Percentiles rank a stretch among this genome's conserved stretches.
These are phyloP conservation scores for Pythium guiyangense DNA, from an alignment of 352 stramenopile species.

Conservation along the genomic window DNA sequence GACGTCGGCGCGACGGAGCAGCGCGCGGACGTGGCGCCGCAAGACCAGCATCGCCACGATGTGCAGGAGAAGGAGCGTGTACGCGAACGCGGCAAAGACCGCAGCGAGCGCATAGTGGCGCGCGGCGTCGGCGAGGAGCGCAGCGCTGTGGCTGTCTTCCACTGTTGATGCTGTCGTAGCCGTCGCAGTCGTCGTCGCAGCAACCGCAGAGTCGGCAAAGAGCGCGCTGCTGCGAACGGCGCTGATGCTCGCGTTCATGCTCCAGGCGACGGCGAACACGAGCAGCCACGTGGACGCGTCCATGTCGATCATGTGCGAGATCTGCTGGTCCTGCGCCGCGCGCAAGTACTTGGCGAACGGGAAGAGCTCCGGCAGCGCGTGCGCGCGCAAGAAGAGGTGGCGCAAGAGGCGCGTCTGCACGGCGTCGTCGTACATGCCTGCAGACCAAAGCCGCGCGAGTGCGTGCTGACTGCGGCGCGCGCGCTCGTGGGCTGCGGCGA, in stretches of 20 bases:
- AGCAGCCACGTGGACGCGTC: conserved; percentile 62
- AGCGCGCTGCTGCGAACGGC: conserved; percentile 13
- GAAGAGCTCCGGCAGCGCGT: conserved; percentile 41
- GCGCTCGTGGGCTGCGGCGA: conserved; percentile 1
- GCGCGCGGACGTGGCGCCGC: neutral
- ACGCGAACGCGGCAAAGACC: conserved; percentile 7
- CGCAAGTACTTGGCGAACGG: conserved; percentile 75
- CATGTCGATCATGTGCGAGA: conserved; percentile 76
- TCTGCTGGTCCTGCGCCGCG: conserved; percentile 71
- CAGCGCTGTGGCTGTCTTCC: neutral
- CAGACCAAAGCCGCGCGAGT: neutral
- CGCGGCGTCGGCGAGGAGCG: neutral
- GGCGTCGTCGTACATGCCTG: conserved; percentile 6
- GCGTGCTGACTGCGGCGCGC: neutral
- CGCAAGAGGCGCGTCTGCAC: conserved; percentile 27
- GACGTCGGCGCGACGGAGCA: conserved; percentile 6
- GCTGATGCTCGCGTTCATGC: conserved; percentile 22
- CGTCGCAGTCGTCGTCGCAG: neutral
- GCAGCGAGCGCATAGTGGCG: conserved; percentile 7
- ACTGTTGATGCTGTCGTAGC: neutral
- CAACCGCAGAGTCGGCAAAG: conserved; percentile 2
- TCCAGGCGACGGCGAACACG: conserved; percentile 40
- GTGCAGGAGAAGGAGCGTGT: conserved; percentile 7
- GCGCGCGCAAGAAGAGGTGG: conserved; percentile 35
- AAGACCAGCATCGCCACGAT: neutral